These are phyloP conservation scores for Coprinopsis cinerea DNA, from an alignment of 768 basidiomycete genomes.

Conservation along the genomic window DNA sequence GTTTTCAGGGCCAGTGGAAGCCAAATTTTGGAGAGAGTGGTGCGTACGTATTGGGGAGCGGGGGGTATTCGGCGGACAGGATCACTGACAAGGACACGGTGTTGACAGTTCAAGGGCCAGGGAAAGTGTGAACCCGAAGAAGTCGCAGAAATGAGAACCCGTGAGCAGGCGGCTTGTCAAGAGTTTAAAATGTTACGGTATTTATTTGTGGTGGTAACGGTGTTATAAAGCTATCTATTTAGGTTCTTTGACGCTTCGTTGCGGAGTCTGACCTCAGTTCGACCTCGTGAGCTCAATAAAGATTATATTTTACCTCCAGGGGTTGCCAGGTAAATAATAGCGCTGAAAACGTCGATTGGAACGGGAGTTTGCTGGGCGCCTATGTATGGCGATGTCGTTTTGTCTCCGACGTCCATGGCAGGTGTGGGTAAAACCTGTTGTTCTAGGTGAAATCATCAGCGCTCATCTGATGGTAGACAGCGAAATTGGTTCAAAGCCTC, in stretches of 20 bases:
- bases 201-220: not conserved
- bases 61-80: not conserved
- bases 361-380: not conserved
- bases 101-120: not conserved
- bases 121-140: not conserved
- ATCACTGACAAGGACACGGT: not conserved
- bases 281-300: no score
- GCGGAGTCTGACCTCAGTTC: not conserved
- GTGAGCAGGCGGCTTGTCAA: not conserved
- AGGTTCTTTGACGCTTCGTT: not conserved
- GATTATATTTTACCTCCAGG: no score
- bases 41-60: not conserved
- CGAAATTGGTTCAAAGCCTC: not conserved
- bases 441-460: conserved; percentile 1
- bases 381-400: not conserved
- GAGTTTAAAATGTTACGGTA: not conserved
- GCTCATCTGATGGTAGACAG: conserved; percentile 4
- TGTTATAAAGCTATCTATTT: no score
- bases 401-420: conserved; percentile 1
- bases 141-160: not conserved
- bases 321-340: no score
- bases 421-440: conserved; percentile 4
- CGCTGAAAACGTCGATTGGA: not conserved
- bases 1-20: not conserved
- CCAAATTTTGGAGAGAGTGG: not conserved